Evolutionary conservation across 1,139 yeast genomes (phyloP).

Genomic region (Geotrichum australiense): DNA sequence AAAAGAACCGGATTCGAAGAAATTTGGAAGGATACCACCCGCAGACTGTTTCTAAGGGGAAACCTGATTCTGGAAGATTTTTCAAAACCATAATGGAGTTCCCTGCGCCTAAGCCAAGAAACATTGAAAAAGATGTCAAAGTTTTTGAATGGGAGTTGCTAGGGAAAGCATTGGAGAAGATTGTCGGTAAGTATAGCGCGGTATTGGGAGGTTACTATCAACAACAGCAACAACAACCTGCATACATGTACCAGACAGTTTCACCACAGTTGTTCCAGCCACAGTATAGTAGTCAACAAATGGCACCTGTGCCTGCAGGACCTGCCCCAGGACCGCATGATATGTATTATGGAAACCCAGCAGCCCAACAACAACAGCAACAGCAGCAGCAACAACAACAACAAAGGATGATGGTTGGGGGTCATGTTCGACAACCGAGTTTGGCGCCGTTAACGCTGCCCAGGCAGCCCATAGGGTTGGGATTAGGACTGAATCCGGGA

Average conservation of each 20-base stretch:
- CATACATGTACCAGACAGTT: constrained; percentile 5
- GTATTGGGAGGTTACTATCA: constrained; percentile 8
- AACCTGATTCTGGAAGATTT: constrained; percentile 41
- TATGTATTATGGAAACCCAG: constrained; percentile 4
- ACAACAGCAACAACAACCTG: constrained; percentile 6
- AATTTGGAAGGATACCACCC: constrained; percentile 64
- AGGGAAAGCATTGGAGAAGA: constrained; percentile 50
- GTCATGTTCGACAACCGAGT: constrained; percentile 6
- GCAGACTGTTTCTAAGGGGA: constrained; percentile 48
- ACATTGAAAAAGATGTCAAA: constrained; percentile 66
- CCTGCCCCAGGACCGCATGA: constrained; percentile 9
- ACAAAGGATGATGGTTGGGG: not conserved
- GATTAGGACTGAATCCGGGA: not conserved
- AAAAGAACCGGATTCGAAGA: constrained; percentile 63
- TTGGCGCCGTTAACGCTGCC: constrained; percentile 2
- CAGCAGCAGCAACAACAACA: constrained; percentile 5
- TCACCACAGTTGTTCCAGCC: constrained; percentile 4
- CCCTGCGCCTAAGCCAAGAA: constrained; percentile 61
- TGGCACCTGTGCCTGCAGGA: constrained; percentile 1
- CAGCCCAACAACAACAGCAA: constrained; percentile 5
- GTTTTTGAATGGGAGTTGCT: constrained; percentile 57
- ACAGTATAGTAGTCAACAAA: not conserved
- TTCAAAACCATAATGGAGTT: constrained; percentile 58
- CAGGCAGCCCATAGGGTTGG: constrained; percentile 1
- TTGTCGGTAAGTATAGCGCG: constrained; percentile 48